Conservation (phyloP, 1,284 basidiomycete species). For the Marasmius tenuissimus region DNA sequence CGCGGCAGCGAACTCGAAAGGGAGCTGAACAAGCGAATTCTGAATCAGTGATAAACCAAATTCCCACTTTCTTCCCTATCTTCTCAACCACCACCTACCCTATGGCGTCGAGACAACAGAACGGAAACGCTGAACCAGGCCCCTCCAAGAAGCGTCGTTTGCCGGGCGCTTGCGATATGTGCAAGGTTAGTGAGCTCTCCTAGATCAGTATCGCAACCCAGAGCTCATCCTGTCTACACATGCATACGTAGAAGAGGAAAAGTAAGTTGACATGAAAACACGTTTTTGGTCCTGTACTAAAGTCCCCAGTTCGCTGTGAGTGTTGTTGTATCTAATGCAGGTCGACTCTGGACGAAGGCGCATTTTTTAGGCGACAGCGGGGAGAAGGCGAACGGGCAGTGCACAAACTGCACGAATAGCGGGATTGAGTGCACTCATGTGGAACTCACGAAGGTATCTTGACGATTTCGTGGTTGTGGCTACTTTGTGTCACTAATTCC, state of each 20-base stretch:
- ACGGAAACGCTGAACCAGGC: constrained; percentile 5
- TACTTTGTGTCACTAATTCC: background rate
- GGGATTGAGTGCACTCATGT: constrained; percentile 41
- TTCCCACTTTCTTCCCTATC: background rate
- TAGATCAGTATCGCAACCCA: background rate
- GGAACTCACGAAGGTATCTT: constrained; percentile 37
- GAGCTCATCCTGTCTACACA: background rate
- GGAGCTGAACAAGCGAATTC: background rate
- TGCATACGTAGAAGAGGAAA: constrained; percentile 33
- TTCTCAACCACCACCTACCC: background rate
- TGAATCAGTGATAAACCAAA: too few relatives aligned
- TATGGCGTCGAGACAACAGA: background rate
- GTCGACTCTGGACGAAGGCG: background rate
- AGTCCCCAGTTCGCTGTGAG: constrained; percentile 35
- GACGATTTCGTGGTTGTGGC: constrained; percentile 3
- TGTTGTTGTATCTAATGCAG: background rate
- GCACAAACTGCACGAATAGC: constrained; percentile 37
- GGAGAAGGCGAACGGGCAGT: constrained; percentile 38
- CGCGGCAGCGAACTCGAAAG: too few relatives aligned
- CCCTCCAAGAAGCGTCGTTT: constrained; percentile 11
- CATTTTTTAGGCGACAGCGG: constrained; percentile 37
- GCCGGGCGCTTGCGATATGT: constrained; percentile 10
- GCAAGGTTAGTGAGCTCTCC: constrained; percentile 3
- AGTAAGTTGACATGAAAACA: constrained; percentile 23
- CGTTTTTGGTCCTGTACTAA: background rate